Evolutionary conservation across 2,329 filamentous ascomycete species (phyloP).

Genomic region (Epichloe amarillans): DNA sequence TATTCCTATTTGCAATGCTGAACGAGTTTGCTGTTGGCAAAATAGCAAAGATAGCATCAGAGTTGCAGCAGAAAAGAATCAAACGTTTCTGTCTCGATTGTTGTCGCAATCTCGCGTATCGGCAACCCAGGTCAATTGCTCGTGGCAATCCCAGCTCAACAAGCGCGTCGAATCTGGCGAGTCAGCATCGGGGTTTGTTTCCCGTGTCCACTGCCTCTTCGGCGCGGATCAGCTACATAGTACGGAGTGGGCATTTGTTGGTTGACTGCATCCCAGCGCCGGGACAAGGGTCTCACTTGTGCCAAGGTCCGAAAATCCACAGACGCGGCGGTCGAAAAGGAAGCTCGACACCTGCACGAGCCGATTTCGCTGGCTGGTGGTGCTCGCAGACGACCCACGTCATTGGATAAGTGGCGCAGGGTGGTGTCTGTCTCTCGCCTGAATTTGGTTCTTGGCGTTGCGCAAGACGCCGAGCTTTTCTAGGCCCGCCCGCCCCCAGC

Average conservation of each 20-base stretch:
- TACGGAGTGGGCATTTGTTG: not conserved
- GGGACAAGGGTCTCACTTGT: not conserved
- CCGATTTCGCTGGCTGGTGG: conserved; percentile 10
- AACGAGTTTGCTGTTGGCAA: too few relatives aligned
- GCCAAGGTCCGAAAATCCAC: not conserved
- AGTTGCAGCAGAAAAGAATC: too few relatives aligned
- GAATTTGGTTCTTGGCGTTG: too few relatives aligned
- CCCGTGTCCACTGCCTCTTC: not conserved
- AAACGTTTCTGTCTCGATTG: too few relatives aligned
- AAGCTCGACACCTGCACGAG: conserved; percentile 5
- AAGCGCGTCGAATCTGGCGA: not conserved
- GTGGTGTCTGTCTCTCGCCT: too few relatives aligned
- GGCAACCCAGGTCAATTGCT: not conserved
- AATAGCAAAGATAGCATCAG: too few relatives aligned
- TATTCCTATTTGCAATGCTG: too few relatives aligned
- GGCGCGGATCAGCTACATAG: not conserved
- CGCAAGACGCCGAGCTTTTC: too few relatives aligned
- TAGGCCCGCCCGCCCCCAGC: too few relatives aligned
- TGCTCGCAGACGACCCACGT: conserved; percentile 3
- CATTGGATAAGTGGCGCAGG: conserved; percentile 4
- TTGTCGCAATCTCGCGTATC: not conserved
- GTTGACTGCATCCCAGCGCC: not conserved
- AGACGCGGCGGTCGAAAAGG: not conserved
- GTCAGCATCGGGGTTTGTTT: not conserved
- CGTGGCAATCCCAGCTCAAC: not conserved